Evolutionary conservation across 345 rosid genomes (phyloP).

Genomic region (Pistacia vera): DNA sequence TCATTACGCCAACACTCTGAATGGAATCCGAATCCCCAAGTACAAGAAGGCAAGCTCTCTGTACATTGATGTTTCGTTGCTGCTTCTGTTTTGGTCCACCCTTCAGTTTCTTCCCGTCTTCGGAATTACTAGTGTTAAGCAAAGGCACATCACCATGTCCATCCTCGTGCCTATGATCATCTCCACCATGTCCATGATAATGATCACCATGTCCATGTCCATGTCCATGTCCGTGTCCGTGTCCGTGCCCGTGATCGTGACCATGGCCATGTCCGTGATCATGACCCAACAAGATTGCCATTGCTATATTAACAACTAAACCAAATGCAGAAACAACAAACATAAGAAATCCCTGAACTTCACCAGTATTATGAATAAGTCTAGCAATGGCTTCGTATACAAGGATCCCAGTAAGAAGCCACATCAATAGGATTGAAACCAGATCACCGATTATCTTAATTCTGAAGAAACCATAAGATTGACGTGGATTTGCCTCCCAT

Average conservation of each 20-base stretch:
- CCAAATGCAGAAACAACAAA: constrained; percentile 64
- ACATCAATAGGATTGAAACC: constrained; percentile 65
- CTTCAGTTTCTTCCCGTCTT: constrained; percentile 15
- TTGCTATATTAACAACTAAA: constrained; percentile 53
- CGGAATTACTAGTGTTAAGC: constrained; percentile 23
- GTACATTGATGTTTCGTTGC: constrained; percentile 58
- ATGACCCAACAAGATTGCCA: constrained; percentile 67
- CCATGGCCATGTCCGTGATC: constrained; percentile 46
- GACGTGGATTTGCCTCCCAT: constrained; percentile 74
- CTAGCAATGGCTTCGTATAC: constrained; percentile 69
- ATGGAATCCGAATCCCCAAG: constrained; percentile 60
- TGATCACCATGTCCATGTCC: constrained; percentile 17
- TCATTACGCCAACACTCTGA: constrained; percentile 79
- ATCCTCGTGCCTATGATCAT: background rate
- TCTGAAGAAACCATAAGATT: constrained; percentile 69
- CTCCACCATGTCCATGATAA: background rate
- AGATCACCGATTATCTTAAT: constrained; percentile 67
- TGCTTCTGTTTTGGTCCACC: constrained; percentile 33
- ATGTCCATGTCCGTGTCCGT: constrained; percentile 28
- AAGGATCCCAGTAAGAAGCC: constrained; percentile 76
- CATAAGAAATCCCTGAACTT: constrained; percentile 68
- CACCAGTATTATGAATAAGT: constrained; percentile 48
- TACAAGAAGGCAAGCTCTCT: constrained; percentile 72
- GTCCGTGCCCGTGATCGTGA: constrained; percentile 33
- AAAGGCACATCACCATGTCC: constrained; percentile 25